Conservation (phyloP, 495 filamentous ascomycete genomes). For the Melanomma pulvis-pyrius region DNA sequence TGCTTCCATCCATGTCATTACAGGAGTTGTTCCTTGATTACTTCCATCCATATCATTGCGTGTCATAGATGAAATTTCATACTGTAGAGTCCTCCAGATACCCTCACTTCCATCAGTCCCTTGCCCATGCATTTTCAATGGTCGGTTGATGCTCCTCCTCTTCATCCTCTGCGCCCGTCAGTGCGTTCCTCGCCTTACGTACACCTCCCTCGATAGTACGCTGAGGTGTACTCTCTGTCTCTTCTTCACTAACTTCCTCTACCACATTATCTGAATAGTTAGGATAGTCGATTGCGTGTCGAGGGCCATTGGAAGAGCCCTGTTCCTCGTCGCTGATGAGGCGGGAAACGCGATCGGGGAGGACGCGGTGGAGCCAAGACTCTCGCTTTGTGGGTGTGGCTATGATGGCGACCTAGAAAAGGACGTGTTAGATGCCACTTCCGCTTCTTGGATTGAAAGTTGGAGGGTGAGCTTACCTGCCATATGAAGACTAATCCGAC, state of each 20-base stretch:
- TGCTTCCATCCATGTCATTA: too few relatives aligned
- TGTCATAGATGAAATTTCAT: too few relatives aligned
- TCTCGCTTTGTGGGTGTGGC: conserved; percentile 5
- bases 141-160: not conserved
- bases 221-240: conserved; percentile 8
- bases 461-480: conserved; percentile 34
- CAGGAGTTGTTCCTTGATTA: not conserved
- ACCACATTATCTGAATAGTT: conserved; percentile 20
- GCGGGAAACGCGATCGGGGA: conserved; percentile 25
- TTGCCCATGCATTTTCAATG: conserved; percentile 28
- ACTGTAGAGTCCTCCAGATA: not conserved
- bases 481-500: conserved; percentile 43
- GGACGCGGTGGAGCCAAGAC: conserved; percentile 23
- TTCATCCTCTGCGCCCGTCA: not conserved
- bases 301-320: conserved; percentile 3
- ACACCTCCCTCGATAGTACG: conserved; percentile 11
- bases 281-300: conserved; percentile 28
- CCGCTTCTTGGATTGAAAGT: not conserved
- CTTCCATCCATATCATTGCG: too few relatives aligned
- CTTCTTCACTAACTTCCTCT: conserved; percentile 11
- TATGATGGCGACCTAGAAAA: conserved; percentile 27
- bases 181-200: not conserved
- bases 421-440: not conserved
- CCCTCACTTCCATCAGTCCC: not conserved
- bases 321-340: conserved; percentile 26